Base-by-base conservation (phyloP, 257 asterid genomes). In the Solanum pennellii region DNA sequence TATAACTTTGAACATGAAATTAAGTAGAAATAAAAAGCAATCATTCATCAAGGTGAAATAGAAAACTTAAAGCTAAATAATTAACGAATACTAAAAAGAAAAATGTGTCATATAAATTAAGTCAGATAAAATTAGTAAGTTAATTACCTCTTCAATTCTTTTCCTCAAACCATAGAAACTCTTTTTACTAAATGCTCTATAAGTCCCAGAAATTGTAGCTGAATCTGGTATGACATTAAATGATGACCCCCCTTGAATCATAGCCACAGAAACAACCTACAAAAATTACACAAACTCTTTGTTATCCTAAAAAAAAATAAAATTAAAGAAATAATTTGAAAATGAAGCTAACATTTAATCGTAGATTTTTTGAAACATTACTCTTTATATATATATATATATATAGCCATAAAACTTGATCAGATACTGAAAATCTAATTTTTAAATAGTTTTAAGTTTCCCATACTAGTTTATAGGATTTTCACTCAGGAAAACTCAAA, bases 201-300 rank as follows among this genome's bases (percentile, higher is more conserved):
- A 92, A 71, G 95, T 91, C 42, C 95, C 95, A 35, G 88, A 90
- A 85, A 93, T 85, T 3, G 92, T 88, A 41, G 89, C 90, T 11
- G 90, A 85, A 14, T 92, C 94, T 9, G 94, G 94, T 74, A 89
- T 90, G 5, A 77, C 85, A 60, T 88, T 86, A 44, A 68, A 66
- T 44, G 86, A 84, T 9, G 60, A 42, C 35, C 93, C 93, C 18
- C 90, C 93, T 31, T 86, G 86, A 72, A 89, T 82, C 86, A 90
- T 87, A 0, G 92, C 84, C 49, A 91, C 93, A 2, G 95, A 93
- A 62, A 93, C 92, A 76, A 93, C 95, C 95, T 92, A 86, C 77
- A 45, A 23, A 27, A 45, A 66, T 72, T 18, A 33, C n/a, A 74
- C 7, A 37, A 5, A 20, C 2, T 20, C 44, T 33, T 9, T 20